A percentile compares a stretch with the other conserved stretches of the same genome.
These are phyloP conservation scores for Pseudogymnoascus sp. DNA, from an alignment of 2,329 filamentous ascomycete species.

Conservation along the genomic window DNA sequence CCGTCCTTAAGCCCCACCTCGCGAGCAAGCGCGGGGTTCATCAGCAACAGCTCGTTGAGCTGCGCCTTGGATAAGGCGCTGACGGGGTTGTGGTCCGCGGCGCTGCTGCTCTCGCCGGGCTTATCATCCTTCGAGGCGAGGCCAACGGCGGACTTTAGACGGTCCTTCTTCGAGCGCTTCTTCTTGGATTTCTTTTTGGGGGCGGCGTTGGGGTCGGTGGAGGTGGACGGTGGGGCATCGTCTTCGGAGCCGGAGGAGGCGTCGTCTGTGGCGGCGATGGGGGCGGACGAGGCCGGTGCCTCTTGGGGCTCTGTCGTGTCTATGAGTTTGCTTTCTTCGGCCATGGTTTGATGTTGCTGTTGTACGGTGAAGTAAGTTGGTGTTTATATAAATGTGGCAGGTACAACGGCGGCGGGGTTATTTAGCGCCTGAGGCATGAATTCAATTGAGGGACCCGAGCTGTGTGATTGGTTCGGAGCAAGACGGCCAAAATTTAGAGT, in stretches of 20 bases:
- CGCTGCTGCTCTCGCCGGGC: slow-evolving; percentile 27
- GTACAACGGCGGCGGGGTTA: slow-evolving; percentile 2
- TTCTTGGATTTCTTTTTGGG: slow-evolving; percentile 45
- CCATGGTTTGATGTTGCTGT: background rate
- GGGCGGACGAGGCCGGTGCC: background rate
- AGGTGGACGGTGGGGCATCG: slow-evolving; percentile 24
- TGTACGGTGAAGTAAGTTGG: background rate
- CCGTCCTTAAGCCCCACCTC: slow-evolving; percentile 41
- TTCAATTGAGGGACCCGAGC: slow-evolving; percentile 1
- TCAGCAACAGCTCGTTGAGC: slow-evolving; percentile 59
- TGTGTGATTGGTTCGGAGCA: background rate
- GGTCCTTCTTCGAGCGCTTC: slow-evolving; percentile 61
- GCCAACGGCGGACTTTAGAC: slow-evolving; percentile 42
- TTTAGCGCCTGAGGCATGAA: background rate
- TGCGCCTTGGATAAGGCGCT: slow-evolving; percentile 50
- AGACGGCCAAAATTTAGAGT: background rate
- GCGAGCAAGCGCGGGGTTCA: slow-evolving; percentile 66
- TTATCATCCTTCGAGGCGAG: slow-evolving; percentile 25
- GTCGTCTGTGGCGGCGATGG: slow-evolving; percentile 37
- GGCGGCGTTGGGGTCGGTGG: slow-evolving; percentile 27
- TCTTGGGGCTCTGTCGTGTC: background rate
- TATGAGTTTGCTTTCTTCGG: slow-evolving; percentile 11
- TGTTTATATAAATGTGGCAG: slow-evolving; percentile 9
- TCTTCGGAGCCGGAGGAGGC: slow-evolving; percentile 42
- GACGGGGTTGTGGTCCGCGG: slow-evolving; percentile 42